A percentile compares a stretch with the other conserved stretches of the same genome.
phyloP scores from a whole-genome alignment of 1,284 basidiomycete species.

The Fistulina hepatica region DNA sequence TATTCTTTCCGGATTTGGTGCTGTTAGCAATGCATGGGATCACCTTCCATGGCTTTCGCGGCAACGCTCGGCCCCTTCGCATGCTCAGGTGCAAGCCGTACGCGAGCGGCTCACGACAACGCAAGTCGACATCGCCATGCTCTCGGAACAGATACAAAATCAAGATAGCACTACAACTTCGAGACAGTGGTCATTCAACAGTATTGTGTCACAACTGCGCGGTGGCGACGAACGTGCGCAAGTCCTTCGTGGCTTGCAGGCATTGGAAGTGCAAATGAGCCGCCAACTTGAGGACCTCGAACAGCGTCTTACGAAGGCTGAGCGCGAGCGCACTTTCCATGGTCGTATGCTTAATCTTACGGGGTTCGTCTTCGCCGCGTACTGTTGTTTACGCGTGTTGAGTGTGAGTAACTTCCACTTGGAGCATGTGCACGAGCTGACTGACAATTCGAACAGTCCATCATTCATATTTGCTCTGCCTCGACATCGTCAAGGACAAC shows the following conservation, averaged over 20 bases:
- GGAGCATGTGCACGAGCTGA: conserved; percentile 3
- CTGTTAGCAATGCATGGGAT: conserved; percentile 52
- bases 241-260: conserved; percentile 54
- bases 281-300: conserved; percentile 43
- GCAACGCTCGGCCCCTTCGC: conserved; percentile 8
- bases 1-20: conserved; percentile 63
- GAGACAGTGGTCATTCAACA: conserved; percentile 31
- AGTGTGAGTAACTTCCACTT: conserved; percentile 36
- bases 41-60: conserved; percentile 25
- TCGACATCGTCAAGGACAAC: conserved; percentile 28
- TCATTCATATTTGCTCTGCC: conserved; percentile 43
- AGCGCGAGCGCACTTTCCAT: conserved; percentile 42
- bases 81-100: conserved; percentile 17
- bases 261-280: conserved; percentile 60
- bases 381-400: conserved; percentile 55
- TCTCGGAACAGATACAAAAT: conserved; percentile 1
- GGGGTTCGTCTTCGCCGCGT: conserved; percentile 49
- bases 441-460: conserved; percentile 30
- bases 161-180: conserved; percentile 12
- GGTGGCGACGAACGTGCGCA: conserved; percentile 41
- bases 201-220: conserved; percentile 36
- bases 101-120: conserved; percentile 33
- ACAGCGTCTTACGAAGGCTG: conserved; percentile 34
- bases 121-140: not conserved
- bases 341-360: conserved; percentile 40